These are phyloP conservation scores for Aspergillus quadricinctus DNA, from an alignment of 2,329 filamentous ascomycete species.

Conservation along the genomic window DNA sequence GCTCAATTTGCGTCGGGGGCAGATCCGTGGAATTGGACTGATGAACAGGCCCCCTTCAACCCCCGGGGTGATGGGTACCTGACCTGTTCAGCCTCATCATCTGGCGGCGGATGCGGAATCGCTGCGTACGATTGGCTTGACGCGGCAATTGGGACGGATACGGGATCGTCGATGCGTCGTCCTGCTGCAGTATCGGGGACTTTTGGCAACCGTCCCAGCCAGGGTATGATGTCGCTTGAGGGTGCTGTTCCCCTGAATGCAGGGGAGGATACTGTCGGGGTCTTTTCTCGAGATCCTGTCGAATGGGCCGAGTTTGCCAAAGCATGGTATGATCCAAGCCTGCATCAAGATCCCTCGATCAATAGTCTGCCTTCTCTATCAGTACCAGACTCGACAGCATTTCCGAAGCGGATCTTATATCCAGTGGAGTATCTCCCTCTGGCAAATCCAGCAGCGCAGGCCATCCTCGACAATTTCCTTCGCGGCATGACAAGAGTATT, in stretches of 20 bases:
- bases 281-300: slow-evolving; percentile 31
- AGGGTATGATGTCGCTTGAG: slow-evolving; percentile 39
- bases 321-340: slow-evolving; percentile 7
- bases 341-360: slow-evolving; percentile 5
- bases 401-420: slow-evolving; percentile 15
- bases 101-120: slow-evolving; percentile 29
- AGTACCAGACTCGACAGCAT: slow-evolving; percentile 1
- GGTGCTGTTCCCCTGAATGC: slow-evolving; percentile 40
- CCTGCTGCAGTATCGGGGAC: slow-evolving; percentile 43
- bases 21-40: slow-evolving; percentile 18
- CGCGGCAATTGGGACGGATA: slow-evolving; percentile 38
- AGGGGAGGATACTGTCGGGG: slow-evolving; percentile 41
- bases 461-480: slow-evolving; percentile 4
- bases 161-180: slow-evolving; percentile 45
- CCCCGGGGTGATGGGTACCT: slow-evolving; percentile 36
- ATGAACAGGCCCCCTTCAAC: slow-evolving; percentile 31
- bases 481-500: slow-evolving; percentile 10
- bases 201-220: slow-evolving; percentile 45
- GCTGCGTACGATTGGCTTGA: slow-evolving; percentile 42
- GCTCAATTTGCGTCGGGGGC: slow-evolving; percentile 32
- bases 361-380: slow-evolving; percentile 2
- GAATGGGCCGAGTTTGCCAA: slow-evolving; percentile 12
- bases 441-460: slow-evolving; percentile 15
- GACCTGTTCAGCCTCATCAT: slow-evolving; percentile 28
- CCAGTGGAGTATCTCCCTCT: slow-evolving; percentile 17